Base-by-base conservation (phyloP, 768 basidiomycete genomes). In the Dioszegia crocea region DNA sequence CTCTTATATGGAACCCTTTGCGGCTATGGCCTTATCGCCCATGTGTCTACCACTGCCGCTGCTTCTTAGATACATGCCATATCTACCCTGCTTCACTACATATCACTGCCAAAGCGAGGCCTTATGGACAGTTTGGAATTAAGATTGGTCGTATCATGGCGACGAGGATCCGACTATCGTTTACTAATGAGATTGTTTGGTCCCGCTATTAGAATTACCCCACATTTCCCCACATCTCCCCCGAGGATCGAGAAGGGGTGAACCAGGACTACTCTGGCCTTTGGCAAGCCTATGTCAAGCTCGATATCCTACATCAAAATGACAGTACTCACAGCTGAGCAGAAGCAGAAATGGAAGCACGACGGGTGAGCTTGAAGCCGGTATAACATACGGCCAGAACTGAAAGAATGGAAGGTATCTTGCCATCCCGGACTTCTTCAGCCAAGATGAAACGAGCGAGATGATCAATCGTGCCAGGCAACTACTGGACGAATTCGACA, bases 331-430 rank as follows among this genome's bases (percentile, higher is more conserved):
- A 49, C 51, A 27, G 14, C 56, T 23, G 56, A 61, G n/a, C 68
- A 70, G 56, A 47, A 55, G 30, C 46, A 59, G 44, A 38, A 59
- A 55, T 70, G 62, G 62, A 40, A 41, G 38, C 46, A 64, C 6
- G 68, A 70, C n/a, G 68, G 68, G 63, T 64, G 39, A 54, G 59
- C 16, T 17, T 38, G 19, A 16, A n/a, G n/a, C n/a, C n/a, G n/a
- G n/a, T n/a, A n/a, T n/a, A n/a, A n/a, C n/a, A n/a, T n/a, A n/a
- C n/a, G n/a, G n/a, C n/a, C n/a, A n/a, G n/a, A n/a, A n/a, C n/a
- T n/a, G n/a, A n/a, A n/a, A n/a, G n/a, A n/a, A n/a, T n/a, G n/a
- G 33, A 33, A 91, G 91, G 43, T 94, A 93, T 67, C 82, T 96
- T 40, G 77, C 89, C 54, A 70, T 99, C 40, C 87, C 86, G 0